Evolutionary conservation across 805 yeast genomes (phyloP).

Genomic region (Candida manassasensis): DNA sequence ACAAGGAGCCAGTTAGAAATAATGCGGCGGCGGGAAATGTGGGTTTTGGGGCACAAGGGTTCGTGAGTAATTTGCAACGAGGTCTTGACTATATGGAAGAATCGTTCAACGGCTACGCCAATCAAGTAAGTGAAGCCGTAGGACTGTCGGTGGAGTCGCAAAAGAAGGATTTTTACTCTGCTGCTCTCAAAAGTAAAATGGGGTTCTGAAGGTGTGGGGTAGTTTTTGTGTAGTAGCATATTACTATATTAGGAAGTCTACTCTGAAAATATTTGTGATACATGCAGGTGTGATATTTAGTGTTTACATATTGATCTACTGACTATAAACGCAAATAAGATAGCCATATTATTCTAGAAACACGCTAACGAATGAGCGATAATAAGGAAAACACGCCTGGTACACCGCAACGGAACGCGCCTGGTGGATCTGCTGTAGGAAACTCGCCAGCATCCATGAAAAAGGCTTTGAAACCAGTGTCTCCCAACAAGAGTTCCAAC

Average conservation of each 20-base stretch:
- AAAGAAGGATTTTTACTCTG: constrained; percentile 46
- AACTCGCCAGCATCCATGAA: constrained; percentile 6
- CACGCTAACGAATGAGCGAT: too few species aligned
- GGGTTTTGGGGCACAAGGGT: constrained; percentile 39
- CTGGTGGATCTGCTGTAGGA: background rate
- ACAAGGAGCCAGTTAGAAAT: constrained; percentile 46
- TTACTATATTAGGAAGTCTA: too few species aligned
- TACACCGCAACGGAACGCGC: too few species aligned
- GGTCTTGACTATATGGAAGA: constrained; percentile 54
- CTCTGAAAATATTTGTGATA: too few species aligned
- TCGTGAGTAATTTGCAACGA: constrained; percentile 44
- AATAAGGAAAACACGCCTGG: constrained; percentile 8
- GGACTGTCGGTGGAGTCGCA: constrained; percentile 47
- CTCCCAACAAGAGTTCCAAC: constrained; percentile 21
- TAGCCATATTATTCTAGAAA: too few species aligned
- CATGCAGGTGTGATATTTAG: too few species aligned
- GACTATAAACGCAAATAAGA: too few species aligned
- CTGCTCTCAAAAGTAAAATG: constrained; percentile 49
- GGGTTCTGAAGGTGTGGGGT: constrained; percentile 47
- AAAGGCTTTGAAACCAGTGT: constrained; percentile 20
- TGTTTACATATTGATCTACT: too few species aligned
- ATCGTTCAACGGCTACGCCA: constrained; percentile 53
- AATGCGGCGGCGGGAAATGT: constrained; percentile 26
- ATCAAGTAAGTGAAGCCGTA: constrained; percentile 48
- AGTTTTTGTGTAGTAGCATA: too few species aligned